These are phyloP conservation scores for Phylloporus sp. DNA, from an alignment of 768 basidiomycete genomes.

Conservation along the genomic window DNA sequence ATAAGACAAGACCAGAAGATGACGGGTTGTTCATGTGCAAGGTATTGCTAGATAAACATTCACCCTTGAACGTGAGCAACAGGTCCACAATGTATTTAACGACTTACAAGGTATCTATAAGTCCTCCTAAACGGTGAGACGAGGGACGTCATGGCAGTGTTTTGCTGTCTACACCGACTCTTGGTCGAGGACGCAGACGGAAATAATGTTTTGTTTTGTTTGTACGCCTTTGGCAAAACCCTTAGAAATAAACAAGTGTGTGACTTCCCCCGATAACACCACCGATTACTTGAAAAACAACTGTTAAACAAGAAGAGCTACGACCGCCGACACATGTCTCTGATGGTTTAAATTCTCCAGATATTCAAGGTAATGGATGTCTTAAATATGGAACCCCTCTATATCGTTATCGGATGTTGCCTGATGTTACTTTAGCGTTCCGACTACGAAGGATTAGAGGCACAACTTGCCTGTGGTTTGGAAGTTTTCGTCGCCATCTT, in stretches of 20 bases:
- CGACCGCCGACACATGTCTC: background rate
- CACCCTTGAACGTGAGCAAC: background rate
- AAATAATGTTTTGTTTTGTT: conserved; percentile 19
- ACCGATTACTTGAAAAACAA: background rate
- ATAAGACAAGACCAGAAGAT: conserved; percentile 83
- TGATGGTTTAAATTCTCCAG: background rate
- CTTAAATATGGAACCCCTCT: background rate
- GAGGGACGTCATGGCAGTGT: conserved; percentile 25
- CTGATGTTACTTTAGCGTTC: conserved; percentile 1
- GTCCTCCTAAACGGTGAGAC: conserved; percentile 26
- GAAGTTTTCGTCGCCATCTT: conserved; percentile 5
- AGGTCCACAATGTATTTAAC: background rate
- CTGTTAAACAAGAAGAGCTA: background rate
- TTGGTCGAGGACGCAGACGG: conserved; percentile 13
- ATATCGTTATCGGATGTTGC: background rate
- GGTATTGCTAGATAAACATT: conserved; percentile 61
- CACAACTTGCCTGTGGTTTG: conserved; percentile 9
- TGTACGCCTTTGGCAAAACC: conserved; percentile 21
- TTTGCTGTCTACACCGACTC: background rate
- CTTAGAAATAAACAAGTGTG: conserved; percentile 24
- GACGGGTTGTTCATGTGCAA: conserved; percentile 87
- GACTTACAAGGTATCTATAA: conserved; percentile 28
- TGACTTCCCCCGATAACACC: background rate
- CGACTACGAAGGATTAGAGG: background rate
- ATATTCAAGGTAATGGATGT: background rate